A percentile compares a stretch with the other conserved stretches of the same genome.
phyloP scores from a whole-genome alignment of 2,329 filamentous ascomycete genomes.

The Chaetomiaceae sp. region DNA sequence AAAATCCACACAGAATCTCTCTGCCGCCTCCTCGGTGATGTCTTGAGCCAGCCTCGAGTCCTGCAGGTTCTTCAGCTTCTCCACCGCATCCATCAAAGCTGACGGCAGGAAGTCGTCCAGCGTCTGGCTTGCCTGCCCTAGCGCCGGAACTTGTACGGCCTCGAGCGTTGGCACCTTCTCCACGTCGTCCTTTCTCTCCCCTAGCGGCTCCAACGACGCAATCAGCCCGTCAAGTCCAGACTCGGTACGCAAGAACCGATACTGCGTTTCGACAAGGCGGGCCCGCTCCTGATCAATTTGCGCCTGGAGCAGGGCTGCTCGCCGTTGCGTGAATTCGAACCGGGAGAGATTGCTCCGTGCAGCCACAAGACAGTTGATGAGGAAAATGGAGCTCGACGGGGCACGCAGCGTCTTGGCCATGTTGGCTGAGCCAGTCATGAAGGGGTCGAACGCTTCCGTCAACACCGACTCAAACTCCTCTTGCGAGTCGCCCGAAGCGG shows the following conservation, averaged over 20 bases:
- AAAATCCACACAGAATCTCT: conserved; percentile 80
- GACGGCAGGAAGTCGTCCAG: conserved; percentile 90
- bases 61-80: conserved; percentile 68
- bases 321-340: conserved; percentile 58
- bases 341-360: conserved; percentile 49
- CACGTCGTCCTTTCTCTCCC: conserved; percentile 41
- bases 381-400: conserved; percentile 61
- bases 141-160: conserved; percentile 51
- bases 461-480: conserved; percentile 70
- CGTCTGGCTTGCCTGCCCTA: conserved; percentile 65
- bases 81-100: conserved; percentile 84
- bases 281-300: conserved; percentile 49
- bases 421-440: conserved; percentile 67
- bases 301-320: conserved; percentile 49
- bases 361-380: conserved; percentile 63
- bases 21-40: conserved; percentile 76
- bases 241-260: conserved; percentile 63
- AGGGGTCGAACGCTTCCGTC: conserved; percentile 77
- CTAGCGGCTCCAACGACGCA: conserved; percentile 41
- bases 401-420: conserved; percentile 56
- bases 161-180: conserved; percentile 48
- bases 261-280: conserved; percentile 61
- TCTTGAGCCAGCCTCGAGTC: conserved; percentile 65
- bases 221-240: conserved; percentile 68
- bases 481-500: conserved; percentile 51